Conservation (phyloP, 495 filamentous ascomycete species). For the Penicillium dipodomyicola region DNA sequence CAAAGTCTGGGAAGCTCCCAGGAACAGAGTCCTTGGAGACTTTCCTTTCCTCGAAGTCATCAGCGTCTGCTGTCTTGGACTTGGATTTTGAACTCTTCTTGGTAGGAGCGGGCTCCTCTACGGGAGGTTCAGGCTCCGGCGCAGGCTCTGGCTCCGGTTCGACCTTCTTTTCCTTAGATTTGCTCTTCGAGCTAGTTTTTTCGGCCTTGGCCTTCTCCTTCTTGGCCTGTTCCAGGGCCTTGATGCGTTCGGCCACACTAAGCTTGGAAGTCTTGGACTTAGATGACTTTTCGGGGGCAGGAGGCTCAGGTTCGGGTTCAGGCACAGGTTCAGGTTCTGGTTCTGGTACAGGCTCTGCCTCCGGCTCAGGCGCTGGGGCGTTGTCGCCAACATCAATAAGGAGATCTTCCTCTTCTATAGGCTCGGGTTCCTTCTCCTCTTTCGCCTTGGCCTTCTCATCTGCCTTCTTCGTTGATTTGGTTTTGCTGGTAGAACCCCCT, state of each 20-base stretch:
- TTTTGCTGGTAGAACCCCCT: conserved; percentile 32
- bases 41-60: conserved; percentile 16
- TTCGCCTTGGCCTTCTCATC: conserved; percentile 22
- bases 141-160: conserved; percentile 34
- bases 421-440: conserved; percentile 29
- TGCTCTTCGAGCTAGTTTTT: conserved; percentile 29
- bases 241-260: conserved; percentile 50
- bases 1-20: conserved; percentile 33
- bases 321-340: conserved; percentile 24
- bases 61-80: conserved; percentile 24
- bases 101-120: conserved; percentile 14
- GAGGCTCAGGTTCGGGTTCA: conserved; percentile 16
- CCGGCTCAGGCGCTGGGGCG: conserved; percentile 24
- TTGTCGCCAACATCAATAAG: conserved; percentile 37
- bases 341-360: conserved; percentile 33
- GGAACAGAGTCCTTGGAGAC: conserved; percentile 4
- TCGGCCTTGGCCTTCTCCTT: conserved; percentile 41
- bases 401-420: conserved; percentile 22
- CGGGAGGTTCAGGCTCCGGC: conserved; percentile 24
- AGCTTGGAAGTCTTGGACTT: conserved; percentile 46
- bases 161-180: conserved; percentile 23
- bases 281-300: conserved; percentile 24
- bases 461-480: conserved; percentile 35
- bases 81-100: conserved; percentile 19
- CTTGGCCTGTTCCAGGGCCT: conserved; percentile 44